Percentiles rank a stretch among this genome's conserved stretches.
Conservation (phyloP, 23 red algal species). For the Cyanidioschyzon merolae region DNA sequence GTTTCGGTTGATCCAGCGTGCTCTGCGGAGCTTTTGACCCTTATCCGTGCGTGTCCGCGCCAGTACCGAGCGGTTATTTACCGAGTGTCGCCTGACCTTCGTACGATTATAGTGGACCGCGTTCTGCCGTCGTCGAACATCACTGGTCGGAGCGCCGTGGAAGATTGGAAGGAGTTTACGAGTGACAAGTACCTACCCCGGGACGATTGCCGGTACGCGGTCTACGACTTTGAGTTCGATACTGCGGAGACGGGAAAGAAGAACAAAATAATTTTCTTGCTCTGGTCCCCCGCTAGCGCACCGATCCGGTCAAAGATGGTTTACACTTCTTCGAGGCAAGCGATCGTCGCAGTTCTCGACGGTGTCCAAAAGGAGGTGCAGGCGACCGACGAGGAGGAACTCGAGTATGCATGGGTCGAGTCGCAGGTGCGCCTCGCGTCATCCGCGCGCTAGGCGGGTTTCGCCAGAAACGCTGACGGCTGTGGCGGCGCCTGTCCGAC, state of each 20-base stretch:
- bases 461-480: background rate
- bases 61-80: conserved; percentile 38
- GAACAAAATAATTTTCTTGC: conserved; percentile 40
- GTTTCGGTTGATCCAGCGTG: conserved; percentile 11
- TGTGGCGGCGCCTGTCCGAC: background rate
- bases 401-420: conserved; percentile 20
- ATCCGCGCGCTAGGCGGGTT: background rate
- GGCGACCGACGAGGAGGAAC: conserved; percentile 38
- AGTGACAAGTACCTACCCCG: conserved; percentile 11
- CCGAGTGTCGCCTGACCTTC: conserved; percentile 26
- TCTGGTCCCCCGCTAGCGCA: conserved; percentile 30
- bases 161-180: conserved; percentile 36
- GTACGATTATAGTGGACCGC: conserved; percentile 25
- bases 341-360: conserved; percentile 18
- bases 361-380: conserved; percentile 39
- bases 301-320: conserved; percentile 36
- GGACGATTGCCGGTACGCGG: conserved; percentile 33
- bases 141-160: conserved; percentile 20
- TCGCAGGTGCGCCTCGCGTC: conserved; percentile 14
- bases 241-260: conserved; percentile 23
- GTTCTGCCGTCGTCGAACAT: conserved; percentile 22
- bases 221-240: conserved; percentile 44
- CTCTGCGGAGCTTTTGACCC: conserved; percentile 5
- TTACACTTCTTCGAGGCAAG: conserved; percentile 34
- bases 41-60: conserved; percentile 6